Percentiles rank a stretch among this genome's conserved stretches.
Evolutionary conservation across 805 yeast genomes (phyloP).

Genomic region (Lipomyces yamanashiensis): DNA sequence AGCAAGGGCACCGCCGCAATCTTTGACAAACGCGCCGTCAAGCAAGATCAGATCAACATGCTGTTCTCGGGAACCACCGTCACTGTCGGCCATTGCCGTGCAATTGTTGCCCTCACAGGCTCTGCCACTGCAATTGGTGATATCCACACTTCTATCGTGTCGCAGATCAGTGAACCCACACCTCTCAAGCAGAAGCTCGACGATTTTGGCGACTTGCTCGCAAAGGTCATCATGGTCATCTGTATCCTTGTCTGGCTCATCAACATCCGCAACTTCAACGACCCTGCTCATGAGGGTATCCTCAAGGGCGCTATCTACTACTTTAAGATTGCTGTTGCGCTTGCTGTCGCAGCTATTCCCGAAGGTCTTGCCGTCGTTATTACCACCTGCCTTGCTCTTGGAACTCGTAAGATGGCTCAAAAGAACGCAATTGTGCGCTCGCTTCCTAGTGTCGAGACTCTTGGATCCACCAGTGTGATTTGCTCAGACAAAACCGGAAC

Average conservation of each 20-base stretch:
- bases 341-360: conserved; percentile 57
- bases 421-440: conserved; percentile 54
- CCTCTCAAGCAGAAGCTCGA: conserved; percentile 49
- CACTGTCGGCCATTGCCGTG: conserved; percentile 51
- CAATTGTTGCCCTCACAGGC: conserved; percentile 50
- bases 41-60: conserved; percentile 46
- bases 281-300: conserved; percentile 53
- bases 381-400: conserved; percentile 55
- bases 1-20: conserved; percentile 43
- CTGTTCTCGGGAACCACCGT: conserved; percentile 47
- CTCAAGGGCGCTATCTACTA: conserved; percentile 53
- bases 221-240: conserved; percentile 52
- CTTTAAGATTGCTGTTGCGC: conserved; percentile 55
- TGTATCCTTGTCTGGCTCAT: conserved; percentile 55
- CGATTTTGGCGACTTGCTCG: conserved; percentile 49
- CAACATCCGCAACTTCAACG: conserved; percentile 49
- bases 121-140: conserved; percentile 51
- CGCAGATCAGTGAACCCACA: conserved; percentile 49
- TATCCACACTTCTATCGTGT: conserved; percentile 47
- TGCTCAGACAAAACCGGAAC: conserved; percentile 57
- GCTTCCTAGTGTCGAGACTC: conserved; percentile 57
- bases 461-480: conserved; percentile 62
- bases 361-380: conserved; percentile 58
- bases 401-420: conserved; percentile 54
- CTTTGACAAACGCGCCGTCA: conserved; percentile 46